phyloP scores from a whole-genome alignment of 805 yeast species.

The Komagataella pseudopastoris region DNA sequence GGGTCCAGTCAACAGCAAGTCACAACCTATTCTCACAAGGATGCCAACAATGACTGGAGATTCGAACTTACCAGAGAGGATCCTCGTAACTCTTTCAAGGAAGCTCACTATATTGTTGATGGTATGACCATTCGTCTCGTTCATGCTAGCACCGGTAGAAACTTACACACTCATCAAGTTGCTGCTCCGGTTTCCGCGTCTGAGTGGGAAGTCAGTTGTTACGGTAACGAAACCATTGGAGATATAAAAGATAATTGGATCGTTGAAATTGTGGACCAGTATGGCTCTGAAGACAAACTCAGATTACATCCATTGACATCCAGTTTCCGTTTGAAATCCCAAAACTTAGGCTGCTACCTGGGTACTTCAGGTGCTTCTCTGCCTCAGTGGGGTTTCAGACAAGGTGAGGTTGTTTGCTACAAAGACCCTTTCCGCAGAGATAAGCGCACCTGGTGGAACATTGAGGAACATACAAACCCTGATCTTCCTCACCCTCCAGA shows the following conservation, averaged over 20 bases:
- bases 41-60: constrained; percentile 73
- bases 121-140: constrained; percentile 59
- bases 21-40: constrained; percentile 85
- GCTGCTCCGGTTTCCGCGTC: constrained; percentile 58
- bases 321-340: constrained; percentile 54
- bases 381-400: constrained; percentile 81
- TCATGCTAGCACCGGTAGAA: constrained; percentile 60
- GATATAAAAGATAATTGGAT: constrained; percentile 87
- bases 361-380: constrained; percentile 57
- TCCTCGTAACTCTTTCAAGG: constrained; percentile 16
- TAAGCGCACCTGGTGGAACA: constrained; percentile 83
- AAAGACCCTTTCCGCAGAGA: constrained; percentile 56
- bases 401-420: constrained; percentile 79
- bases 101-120: constrained; percentile 30
- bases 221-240: constrained; percentile 59
- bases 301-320: constrained; percentile 67
- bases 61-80: constrained; percentile 47
- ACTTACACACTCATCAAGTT: constrained; percentile 73
- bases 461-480: constrained; percentile 55
- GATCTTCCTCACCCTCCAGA: constrained; percentile 45
- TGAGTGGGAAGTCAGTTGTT: constrained; percentile 78
- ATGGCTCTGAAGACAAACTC: constrained; percentile 31
- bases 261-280: constrained; percentile 64
- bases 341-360: constrained; percentile 56
- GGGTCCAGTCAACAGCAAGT: constrained; percentile 93